Percentiles rank a stretch among this genome's conserved stretches.
Conservation (phyloP, 345 rosid species). For the Durio zibethinus region DNA sequence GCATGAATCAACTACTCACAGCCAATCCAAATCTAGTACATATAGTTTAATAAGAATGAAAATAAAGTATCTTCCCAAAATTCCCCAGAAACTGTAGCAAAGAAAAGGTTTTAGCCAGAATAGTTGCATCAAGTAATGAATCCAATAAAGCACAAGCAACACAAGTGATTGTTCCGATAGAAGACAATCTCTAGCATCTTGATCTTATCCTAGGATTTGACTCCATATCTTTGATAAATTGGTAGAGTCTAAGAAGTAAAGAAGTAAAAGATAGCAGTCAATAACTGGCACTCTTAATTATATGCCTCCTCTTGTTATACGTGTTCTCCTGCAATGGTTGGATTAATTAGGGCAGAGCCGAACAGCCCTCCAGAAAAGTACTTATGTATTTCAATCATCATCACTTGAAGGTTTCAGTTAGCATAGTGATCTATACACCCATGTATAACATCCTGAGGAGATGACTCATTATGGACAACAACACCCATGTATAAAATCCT, state of each 20-base stretch:
- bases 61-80: not conserved
- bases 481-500: not conserved
- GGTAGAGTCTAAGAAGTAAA: not conserved
- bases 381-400: not conserved
- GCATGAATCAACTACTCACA: not conserved
- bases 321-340: not conserved
- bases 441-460: not conserved
- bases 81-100: not conserved
- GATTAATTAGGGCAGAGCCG: not conserved
- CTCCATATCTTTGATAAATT: not conserved
- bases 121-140: not conserved
- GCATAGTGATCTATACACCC: not conserved
- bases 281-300: not conserved
- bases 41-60: not conserved
- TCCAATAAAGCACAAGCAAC: not conserved
- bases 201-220: not conserved
- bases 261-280: not conserved
- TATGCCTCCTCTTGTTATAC: not conserved
- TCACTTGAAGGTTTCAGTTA: not conserved
- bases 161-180: not conserved
- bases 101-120: not conserved
- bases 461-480: constrained; percentile 5
- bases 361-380: not conserved
- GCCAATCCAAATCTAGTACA: not conserved
- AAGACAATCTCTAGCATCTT: not conserved